Evolutionary conservation across 768 basidiomycete genomes (phyloP).

Genomic region (Phlebiopsis flavidoalba): DNA sequence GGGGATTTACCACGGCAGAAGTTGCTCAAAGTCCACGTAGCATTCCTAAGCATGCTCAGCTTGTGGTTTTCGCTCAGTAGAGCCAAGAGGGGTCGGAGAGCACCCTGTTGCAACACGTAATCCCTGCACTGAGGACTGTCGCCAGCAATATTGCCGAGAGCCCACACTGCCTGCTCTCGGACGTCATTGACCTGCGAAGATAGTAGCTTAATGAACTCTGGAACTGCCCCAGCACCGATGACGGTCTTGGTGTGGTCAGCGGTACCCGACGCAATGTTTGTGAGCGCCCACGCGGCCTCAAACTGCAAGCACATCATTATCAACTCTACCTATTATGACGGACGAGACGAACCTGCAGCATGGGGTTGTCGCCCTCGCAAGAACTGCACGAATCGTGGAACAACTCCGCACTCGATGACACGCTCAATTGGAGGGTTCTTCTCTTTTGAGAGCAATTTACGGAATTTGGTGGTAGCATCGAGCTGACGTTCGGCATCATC

Average conservation of each 20-base stretch:
- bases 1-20: slow-evolving; percentile 98
- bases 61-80: slow-evolving; percentile 96
- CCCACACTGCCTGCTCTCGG: slow-evolving; percentile 99
- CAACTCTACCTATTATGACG: background rate
- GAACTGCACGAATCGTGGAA: slow-evolving; percentile 96
- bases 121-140: slow-evolving; percentile 97
- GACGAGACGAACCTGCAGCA: slow-evolving; percentile 64
- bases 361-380: slow-evolving; percentile 70
- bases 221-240: slow-evolving; percentile 90
- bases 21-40: slow-evolving; percentile 99
- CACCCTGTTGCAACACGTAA: slow-evolving; percentile 91
- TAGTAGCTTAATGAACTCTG: slow-evolving; percentile 94
- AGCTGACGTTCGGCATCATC: slow-evolving; percentile 88
- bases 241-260: slow-evolving; percentile 98
- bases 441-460: slow-evolving; percentile 98
- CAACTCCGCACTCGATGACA: slow-evolving; percentile 96
- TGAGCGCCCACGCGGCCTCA: slow-evolving; percentile 96
- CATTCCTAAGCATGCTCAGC: slow-evolving; percentile 96
- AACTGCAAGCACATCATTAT: slow-evolving; percentile 47
- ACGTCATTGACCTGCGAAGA: slow-evolving; percentile 95
- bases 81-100: slow-evolving; percentile 85
- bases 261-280: slow-evolving; percentile 97
- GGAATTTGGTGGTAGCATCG: slow-evolving; percentile 97
- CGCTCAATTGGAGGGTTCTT: slow-evolving; percentile 99
- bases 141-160: slow-evolving; percentile 97